These are phyloP conservation scores for Plenodomus biglobosus DNA, from an alignment of 2,329 filamentous ascomycete genomes.

Conservation along the genomic window DNA sequence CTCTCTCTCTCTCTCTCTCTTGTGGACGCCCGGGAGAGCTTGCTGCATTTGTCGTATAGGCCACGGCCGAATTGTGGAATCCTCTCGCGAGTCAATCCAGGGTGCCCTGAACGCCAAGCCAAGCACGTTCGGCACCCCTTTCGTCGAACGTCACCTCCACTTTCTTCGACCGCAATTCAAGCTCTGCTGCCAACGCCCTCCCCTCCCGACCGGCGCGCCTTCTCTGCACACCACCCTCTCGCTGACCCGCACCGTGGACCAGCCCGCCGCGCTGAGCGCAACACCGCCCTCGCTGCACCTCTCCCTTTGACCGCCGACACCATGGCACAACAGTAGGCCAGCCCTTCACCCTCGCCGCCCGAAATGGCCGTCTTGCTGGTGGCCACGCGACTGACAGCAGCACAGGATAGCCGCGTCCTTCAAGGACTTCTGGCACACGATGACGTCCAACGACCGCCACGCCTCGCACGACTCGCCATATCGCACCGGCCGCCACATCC, in stretches of 20 bases:
- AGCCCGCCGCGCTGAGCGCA: slow-evolving; percentile 17
- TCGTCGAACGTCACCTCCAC: slow-evolving; percentile 17
- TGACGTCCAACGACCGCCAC: slow-evolving; percentile 78
- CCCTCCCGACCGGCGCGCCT: not conserved
- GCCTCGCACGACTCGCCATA: slow-evolving; percentile 92
- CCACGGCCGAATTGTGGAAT: slow-evolving; percentile 10
- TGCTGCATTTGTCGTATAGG: not conserved
- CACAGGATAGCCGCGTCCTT: slow-evolving; percentile 57
- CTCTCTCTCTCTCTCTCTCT: too few relatives aligned
- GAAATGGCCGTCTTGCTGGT: slow-evolving; percentile 1
- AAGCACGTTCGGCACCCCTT: slow-evolving; percentile 12
- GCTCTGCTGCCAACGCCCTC: slow-evolving; percentile 12
- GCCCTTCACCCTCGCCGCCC: too few relatives aligned
- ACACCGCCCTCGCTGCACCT: slow-evolving; percentile 14
- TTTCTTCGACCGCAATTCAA: slow-evolving; percentile 17
- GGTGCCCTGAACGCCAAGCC: not conserved
- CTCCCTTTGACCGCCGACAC: slow-evolving; percentile 10
- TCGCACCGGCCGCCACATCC: slow-evolving; percentile 85
- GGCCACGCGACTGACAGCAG: slow-evolving; percentile 26
- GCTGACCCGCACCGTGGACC: slow-evolving; percentile 4
- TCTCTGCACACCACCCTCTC: slow-evolving; percentile 6
- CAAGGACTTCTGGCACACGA: slow-evolving; percentile 89
- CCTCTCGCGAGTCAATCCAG: slow-evolving; percentile 11
- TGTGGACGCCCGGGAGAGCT: too few relatives aligned
- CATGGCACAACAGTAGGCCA: slow-evolving; percentile 43